phyloP scores from a whole-genome alignment of 2,329 filamentous ascomycete genomes.

The Penicillium psychrosexuale region DNA sequence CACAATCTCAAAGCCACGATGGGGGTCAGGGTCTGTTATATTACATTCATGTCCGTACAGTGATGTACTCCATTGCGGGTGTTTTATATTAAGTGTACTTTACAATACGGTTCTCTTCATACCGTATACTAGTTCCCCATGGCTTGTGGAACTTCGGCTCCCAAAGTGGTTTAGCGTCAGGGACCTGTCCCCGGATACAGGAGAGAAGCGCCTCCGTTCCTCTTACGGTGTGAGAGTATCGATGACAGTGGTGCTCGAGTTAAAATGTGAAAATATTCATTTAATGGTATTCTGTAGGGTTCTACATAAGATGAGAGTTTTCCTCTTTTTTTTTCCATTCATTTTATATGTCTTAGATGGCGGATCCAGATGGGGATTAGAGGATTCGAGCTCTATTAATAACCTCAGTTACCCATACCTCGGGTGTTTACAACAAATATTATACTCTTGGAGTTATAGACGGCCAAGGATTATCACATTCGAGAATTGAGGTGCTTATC shows the following conservation, averaged over 20 bases:
- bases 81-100: neutral
- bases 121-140: slow-evolving; percentile 6
- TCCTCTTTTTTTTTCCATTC: neutral
- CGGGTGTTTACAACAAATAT: no score
- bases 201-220: neutral
- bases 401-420: neutral
- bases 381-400: slow-evolving; percentile 4
- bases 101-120: neutral
- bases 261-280: neutral
- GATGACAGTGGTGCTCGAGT: neutral
- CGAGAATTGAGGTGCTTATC: no score
- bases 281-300: neutral
- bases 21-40: slow-evolving; percentile 5
- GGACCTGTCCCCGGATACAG: slow-evolving; percentile 7
- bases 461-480: no score
- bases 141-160: slow-evolving; percentile 1
- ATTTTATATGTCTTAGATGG: slow-evolving; percentile 4
- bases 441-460: no score
- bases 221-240: neutral
- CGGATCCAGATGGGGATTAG: neutral
- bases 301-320: neutral
- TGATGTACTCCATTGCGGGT: neutral
- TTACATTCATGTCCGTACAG: neutral
- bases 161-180: slow-evolving; percentile 12
- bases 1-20: slow-evolving; percentile 6